These are phyloP conservation scores for Aspergillus diversus DNA, from an alignment of 495 filamentous ascomycete species.

Conservation along the genomic window DNA sequence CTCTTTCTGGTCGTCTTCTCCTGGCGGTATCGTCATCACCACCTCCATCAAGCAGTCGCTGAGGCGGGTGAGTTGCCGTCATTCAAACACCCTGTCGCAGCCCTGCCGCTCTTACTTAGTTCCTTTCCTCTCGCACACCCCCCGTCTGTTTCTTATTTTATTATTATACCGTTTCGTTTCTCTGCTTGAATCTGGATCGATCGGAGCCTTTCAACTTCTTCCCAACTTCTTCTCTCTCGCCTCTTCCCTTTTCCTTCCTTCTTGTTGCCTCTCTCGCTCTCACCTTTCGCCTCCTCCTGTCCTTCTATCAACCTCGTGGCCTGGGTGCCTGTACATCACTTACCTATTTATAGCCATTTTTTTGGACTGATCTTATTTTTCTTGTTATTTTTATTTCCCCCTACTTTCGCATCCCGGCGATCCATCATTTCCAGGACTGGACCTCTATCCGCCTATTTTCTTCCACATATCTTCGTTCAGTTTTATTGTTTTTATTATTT, in stretches of 20 bases:
- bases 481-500: conserved; percentile 17
- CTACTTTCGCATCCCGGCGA: conserved; percentile 22
- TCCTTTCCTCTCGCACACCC: not conserved
- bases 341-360: conserved; percentile 21
- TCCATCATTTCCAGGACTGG: conserved; percentile 14
- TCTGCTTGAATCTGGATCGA: conserved; percentile 3
- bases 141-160: conserved; percentile 11
- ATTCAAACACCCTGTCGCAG: conserved; percentile 19
- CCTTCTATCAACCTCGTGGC: conserved; percentile 19
- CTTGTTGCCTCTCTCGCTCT: conserved; percentile 6
- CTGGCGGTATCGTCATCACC: conserved; percentile 19
- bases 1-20: conserved; percentile 7
- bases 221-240: conserved; percentile 12
- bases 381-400: conserved; percentile 16
- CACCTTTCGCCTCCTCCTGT: not conserved
- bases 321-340: conserved; percentile 24
- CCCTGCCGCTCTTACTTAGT: conserved; percentile 11
- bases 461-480: conserved; percentile 2
- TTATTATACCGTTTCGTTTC: conserved; percentile 1
- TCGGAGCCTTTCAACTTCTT: conserved; percentile 18
- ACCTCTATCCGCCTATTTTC: not conserved
- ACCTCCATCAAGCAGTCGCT: conserved; percentile 14
- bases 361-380: conserved; percentile 20
- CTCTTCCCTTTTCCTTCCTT: conserved; percentile 6
- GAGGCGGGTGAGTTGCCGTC: conserved; percentile 24